Evolutionary conservation across 768 basidiomycete species (phyloP), one percentile per base, ranked within the genome.

Genomic region (Collybia nuda): DNA sequence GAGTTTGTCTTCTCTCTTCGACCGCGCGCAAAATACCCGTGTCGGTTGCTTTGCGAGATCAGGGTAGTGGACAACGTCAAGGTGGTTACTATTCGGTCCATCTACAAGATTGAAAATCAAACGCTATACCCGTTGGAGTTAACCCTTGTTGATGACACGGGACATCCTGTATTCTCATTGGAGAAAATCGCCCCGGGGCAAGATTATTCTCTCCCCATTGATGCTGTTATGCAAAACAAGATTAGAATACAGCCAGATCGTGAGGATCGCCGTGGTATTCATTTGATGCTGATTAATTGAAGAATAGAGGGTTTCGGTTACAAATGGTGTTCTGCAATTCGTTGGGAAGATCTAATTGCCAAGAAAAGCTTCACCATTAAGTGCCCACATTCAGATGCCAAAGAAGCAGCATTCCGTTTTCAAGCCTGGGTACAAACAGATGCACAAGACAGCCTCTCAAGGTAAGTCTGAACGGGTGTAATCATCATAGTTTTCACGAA

Each of bases 91-190:
- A 78, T 99, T 56, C 81, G 96, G 38, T 98, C 97, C 1, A 93
- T 90, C 0, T 93, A 93, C 65, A 85, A 90, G 62, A 77, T 99
- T 40, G 87, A 93, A 67, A 99, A 99, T 66, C 70, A 84, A 50
- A 96, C 95, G 0, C 75, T 96, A 40, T 92, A 98, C 62, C 93
- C 95, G 4, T 70, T 98, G 60, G 97, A 99, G 66, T 68, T 98
- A 57, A 91, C 90, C 59, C 69, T 98, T 22, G 86, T 98, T 12
- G 93, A 98, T 60, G 84, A 88, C 19, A 75, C 79, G 41, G 93
- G 93, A 4, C 91, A 90, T 58, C 88, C 91, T 18, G 79, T 86
- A 2, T 84, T 86, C 53, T 82, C 88, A 0, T 67, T 93, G 15
- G 88, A 93, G 69, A 93, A 90, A 63, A 90, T 98, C 48, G 83